Conservation (phyloP, 768 basidiomycete species). For the Chalciporus pseudorubinellus region DNA sequence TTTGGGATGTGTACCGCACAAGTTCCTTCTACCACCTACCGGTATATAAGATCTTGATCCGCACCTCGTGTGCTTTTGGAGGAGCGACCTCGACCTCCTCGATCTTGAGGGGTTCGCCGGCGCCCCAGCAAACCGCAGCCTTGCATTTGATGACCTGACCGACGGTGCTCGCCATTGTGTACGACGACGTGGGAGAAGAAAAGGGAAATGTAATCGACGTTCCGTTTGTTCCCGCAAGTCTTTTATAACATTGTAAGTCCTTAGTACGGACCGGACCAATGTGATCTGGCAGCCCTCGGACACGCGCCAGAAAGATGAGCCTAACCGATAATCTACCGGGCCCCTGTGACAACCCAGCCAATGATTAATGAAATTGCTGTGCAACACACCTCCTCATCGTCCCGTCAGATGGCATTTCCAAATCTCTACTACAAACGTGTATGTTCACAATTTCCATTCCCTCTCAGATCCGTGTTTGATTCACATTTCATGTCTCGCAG, state of each 20-base stretch:
- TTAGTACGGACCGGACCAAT: constrained; percentile 2
- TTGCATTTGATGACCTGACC: constrained; percentile 84
- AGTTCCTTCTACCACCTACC: constrained; percentile 43
- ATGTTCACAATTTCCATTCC: constrained; percentile 29
- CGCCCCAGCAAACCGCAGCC: constrained; percentile 95
- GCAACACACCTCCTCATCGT: not conserved
- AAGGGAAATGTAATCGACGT: constrained; percentile 7
- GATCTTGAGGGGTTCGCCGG: constrained; percentile 78
- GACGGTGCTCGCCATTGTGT: constrained; percentile 64
- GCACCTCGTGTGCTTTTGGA: constrained; percentile 85
- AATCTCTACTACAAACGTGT: constrained; percentile 92
- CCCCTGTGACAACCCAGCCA: no score
- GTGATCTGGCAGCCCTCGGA: constrained; percentile 3
- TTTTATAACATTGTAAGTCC: not conserved
- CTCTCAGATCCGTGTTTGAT: not conserved
- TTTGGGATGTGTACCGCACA: constrained; percentile 2
- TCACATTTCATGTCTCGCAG: constrained; percentile 37
- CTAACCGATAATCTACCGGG: not conserved
- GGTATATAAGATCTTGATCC: constrained; percentile 89
- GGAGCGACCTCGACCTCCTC: constrained; percentile 95
- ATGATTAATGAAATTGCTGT: no score
- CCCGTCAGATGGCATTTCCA: constrained; percentile 63
- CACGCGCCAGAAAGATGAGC: not conserved
- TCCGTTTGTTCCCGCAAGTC: constrained; percentile 1
- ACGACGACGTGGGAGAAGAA: constrained; percentile 19